Base-by-base conservation (phyloP, 2,329 filamentous ascomycete species). In the Arthrocladium fulminans region DNA sequence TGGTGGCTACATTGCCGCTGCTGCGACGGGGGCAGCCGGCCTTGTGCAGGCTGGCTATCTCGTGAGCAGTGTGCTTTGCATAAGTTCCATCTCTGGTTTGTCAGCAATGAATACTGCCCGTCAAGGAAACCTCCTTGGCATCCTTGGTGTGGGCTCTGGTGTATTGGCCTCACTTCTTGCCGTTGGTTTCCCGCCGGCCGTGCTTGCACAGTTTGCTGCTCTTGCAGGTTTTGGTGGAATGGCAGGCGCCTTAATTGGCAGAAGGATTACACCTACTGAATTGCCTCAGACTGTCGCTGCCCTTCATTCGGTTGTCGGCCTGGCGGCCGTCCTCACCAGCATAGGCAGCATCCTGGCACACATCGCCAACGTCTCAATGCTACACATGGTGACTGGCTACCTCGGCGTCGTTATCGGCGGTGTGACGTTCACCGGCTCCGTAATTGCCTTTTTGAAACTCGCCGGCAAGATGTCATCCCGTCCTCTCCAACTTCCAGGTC, bases 281-380 rank as follows among this genome's bases (percentile, higher is more conserved):
- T 77, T 95, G 1, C 88, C 88, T 0, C 88, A 95, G 63, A 94
- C 87, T 0, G 88, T 94, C 2, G 88, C 88, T 17, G 88, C 88
- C 0, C 72, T 95, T 24, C 88, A 94, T 67, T 94, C 87, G 0
- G 88, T 95, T 6, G 88, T 95, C 25, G 88, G 88, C 64, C 74
- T 95, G 1, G 88, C 88, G 9, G 88, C 88, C 8, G 88, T 95
- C 0, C 65, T 95, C 58, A 95, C 88, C 1, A 92, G 86, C 59
- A 86, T 92, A 53, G 88, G 87, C 42, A 90, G 86, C 55, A 86
- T 94, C 15, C 80, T 95, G 74, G 79, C 80, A 13, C 76, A 85
- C 57, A 73, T 88, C 6, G 55, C 50, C 38, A 71, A 76, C 10
- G 75, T 87, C 57, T 81, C 86, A 0, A 88, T 81, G 3, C 70